phyloP scores from a whole-genome alignment of 768 basidiomycete species.

The Coprinopsis sp. region DNA sequence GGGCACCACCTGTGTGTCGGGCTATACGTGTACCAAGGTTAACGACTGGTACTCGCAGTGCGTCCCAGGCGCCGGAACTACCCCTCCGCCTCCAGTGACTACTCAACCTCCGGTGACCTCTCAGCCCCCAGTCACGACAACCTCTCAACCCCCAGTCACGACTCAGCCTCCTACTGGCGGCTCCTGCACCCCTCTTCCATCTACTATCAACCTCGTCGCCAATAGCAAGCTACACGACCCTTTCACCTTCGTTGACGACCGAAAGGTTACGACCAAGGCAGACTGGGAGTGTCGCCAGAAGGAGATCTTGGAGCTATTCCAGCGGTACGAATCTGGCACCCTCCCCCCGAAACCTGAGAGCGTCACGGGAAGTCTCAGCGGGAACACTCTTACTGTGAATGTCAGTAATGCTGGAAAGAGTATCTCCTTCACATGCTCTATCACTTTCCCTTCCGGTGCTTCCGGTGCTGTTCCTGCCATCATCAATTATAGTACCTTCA shows the following conservation, averaged over 20 bases:
- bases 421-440: slow-evolving; percentile 42
- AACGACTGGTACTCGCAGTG: slow-evolving; percentile 31
- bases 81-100: slow-evolving; percentile 6
- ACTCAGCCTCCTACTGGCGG: slow-evolving; percentile 14
- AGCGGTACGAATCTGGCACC: slow-evolving; percentile 48
- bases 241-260: slow-evolving; percentile 45
- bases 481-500: slow-evolving; percentile 46
- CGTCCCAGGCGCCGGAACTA: slow-evolving; percentile 21
- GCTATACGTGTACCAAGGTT: slow-evolving; percentile 2
- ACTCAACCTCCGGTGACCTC: background rate
- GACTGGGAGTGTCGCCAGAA: slow-evolving; percentile 49
- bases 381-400: slow-evolving; percentile 35
- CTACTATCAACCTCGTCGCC: slow-evolving; percentile 22
- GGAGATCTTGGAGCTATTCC: slow-evolving; percentile 46
- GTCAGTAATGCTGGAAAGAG: slow-evolving; percentile 37
- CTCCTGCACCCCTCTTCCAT: slow-evolving; percentile 25
- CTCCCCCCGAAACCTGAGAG: slow-evolving; percentile 42
- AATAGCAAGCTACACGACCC: slow-evolving; percentile 47
- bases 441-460: slow-evolving; percentile 36
- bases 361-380: slow-evolving; percentile 40
- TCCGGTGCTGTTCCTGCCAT: slow-evolving; percentile 45
- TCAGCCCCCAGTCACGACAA: background rate
- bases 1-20: background rate
- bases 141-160: slow-evolving; percentile 1
- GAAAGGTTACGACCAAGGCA: slow-evolving; percentile 35